These are phyloP conservation scores for Ophiostoma novo-ulmi DNA, from an alignment of 2,329 filamentous ascomycete genomes.

Conservation along the genomic window DNA sequence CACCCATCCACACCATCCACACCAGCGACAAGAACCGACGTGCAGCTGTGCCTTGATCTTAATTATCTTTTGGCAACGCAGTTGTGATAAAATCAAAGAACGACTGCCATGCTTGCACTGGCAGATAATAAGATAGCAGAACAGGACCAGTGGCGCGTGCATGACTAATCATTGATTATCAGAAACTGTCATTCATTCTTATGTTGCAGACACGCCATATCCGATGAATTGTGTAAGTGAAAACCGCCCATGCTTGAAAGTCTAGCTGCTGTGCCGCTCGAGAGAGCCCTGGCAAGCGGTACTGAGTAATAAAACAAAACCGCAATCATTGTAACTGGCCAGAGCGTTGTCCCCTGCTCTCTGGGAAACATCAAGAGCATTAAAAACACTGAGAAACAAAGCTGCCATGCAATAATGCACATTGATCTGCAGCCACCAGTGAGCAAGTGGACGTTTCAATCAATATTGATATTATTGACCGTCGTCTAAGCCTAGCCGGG, in stretches of 20 bases:
- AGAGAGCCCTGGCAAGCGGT: background rate
- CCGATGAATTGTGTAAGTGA: background rate
- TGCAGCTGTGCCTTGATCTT: conserved; percentile 5
- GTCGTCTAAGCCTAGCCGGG: background rate
- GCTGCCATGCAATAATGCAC: background rate
- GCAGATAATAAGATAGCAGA: background rate
- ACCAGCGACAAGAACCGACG: background rate
- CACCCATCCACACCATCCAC: background rate
- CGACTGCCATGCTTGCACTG: background rate
- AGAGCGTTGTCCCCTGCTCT: background rate
- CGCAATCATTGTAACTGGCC: too few species aligned
- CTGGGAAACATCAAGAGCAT: background rate
- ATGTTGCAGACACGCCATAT: background rate
- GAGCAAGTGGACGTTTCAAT: background rate
- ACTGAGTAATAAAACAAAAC: too few species aligned
- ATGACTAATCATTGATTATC: background rate
- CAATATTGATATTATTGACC: background rate
- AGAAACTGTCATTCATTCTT: background rate
- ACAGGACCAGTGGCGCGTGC: background rate
- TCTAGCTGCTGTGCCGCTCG: too few species aligned
- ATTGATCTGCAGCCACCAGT: background rate
- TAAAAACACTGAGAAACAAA: background rate
- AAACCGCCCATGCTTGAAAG: background rate
- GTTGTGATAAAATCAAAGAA: background rate
- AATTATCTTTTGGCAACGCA: background rate